A percentile compares a stretch with the other conserved stretches of the same genome.
phyloP scores from a whole-genome alignment of 1,284 basidiomycete genomes.

The Microbotryum intermedium region DNA sequence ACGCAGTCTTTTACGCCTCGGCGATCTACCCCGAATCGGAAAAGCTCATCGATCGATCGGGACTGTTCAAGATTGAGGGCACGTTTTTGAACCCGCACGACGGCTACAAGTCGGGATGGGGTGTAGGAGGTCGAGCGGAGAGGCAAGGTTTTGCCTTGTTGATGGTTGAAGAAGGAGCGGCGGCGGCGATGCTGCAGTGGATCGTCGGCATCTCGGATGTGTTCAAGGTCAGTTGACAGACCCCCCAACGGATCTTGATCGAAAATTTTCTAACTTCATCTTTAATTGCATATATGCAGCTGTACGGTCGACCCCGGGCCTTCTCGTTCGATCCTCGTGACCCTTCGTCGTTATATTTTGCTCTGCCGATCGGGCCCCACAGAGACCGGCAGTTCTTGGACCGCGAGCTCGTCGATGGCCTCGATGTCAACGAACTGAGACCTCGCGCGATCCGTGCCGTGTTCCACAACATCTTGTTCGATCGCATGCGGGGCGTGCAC shows the following conservation, averaged over 20 bases:
- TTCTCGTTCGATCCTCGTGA: conserved; percentile 84
- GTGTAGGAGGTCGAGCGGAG: conserved; percentile 37
- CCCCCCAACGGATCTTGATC: neutral
- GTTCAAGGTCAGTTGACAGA: conserved; percentile 27
- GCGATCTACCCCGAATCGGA: conserved; percentile 91
- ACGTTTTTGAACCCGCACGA: conserved; percentile 27
- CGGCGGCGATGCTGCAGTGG: conserved; percentile 87
- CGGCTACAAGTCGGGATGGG: conserved; percentile 44
- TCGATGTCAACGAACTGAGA: conserved; percentile 24
- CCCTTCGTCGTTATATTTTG: conserved; percentile 44
- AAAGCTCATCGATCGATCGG: conserved; percentile 76
- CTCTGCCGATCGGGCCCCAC: conserved; percentile 39
- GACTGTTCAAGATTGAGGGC: conserved; percentile 72
- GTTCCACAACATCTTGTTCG: conserved; percentile 49
- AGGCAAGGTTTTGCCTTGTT: conserved; percentile 28
- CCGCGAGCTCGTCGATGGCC: conserved; percentile 49
- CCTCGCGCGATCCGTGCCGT: conserved; percentile 26
- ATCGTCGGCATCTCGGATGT: conserved; percentile 52
- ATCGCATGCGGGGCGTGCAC: conserved; percentile 51
- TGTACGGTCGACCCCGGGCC: conserved; percentile 72
- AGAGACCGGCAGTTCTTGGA: conserved; percentile 70
- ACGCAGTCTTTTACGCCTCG: conserved; percentile 47
- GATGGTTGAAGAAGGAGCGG: conserved; percentile 36
- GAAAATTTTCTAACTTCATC: neutral
- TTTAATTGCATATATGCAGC: conserved; percentile 46